A percentile compares a stretch with the other conserved stretches of the same genome.
Evolutionary conservation across 1,284 basidiomycete genomes (phyloP).

Genomic region (Taiwanofungus camphoratus): DNA sequence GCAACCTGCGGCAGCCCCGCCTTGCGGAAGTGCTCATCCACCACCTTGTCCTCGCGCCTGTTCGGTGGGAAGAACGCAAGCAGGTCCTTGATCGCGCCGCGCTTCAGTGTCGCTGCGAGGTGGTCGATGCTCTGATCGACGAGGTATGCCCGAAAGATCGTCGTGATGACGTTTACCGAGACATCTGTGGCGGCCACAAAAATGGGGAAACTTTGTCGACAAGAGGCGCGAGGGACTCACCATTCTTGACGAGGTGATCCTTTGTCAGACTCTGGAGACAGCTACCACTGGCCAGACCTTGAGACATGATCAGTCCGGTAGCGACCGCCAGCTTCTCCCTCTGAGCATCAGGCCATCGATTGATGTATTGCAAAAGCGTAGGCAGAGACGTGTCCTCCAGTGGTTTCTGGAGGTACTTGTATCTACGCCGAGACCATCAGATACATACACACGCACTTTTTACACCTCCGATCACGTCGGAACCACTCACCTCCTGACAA

Average conservation of each 20-base stretch:
- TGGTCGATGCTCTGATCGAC: conserved; percentile 82
- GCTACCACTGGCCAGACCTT: conserved; percentile 72
- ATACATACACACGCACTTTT: conserved; percentile 3
- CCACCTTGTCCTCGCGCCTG: conserved; percentile 65
- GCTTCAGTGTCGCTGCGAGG: conserved; percentile 71
- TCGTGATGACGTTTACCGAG: conserved; percentile 71
- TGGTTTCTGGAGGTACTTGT: conserved; percentile 97
- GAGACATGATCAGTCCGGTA: conserved; percentile 76
- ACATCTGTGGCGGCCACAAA: conserved; percentile 49
- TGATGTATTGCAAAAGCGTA: conserved; percentile 83
- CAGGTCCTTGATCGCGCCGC: conserved; percentile 83
- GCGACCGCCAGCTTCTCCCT: conserved; percentile 79
- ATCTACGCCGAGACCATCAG: conserved; percentile 43
- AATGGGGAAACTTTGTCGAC: not conserved
- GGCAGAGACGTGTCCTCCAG: conserved; percentile 85
- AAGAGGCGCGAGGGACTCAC: conserved; percentile 33
- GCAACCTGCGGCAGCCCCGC: conserved; percentile 73
- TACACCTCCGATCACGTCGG: not conserved
- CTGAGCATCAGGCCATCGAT: conserved; percentile 73
- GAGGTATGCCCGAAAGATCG: conserved; percentile 79
- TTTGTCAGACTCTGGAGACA: conserved; percentile 83
- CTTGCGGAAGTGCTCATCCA: conserved; percentile 85
- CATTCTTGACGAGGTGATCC: conserved; percentile 93
- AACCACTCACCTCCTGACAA: conserved; percentile 76
- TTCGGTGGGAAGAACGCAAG: conserved; percentile 83